Evolutionary conservation across 768 basidiomycete genomes (phyloP), one percentile per base, ranked within the genome.

Genomic region (Tylopilus subfusipes): DNA sequence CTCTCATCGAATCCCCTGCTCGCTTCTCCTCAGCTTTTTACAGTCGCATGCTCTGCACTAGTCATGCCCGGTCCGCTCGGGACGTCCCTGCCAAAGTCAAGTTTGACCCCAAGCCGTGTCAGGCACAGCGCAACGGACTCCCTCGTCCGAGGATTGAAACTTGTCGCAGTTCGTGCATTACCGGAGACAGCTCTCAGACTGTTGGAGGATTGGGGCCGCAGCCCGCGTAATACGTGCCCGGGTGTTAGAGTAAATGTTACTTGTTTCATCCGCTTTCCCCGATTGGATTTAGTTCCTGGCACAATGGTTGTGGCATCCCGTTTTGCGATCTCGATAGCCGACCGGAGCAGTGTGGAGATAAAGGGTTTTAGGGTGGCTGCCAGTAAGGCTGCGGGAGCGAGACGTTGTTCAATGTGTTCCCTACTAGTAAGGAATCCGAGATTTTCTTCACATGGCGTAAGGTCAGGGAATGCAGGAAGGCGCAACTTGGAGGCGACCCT

Each of bases 311-410:
- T 59, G 45, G 69, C 65, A 51, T 75, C 75, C 29, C 54, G 59
- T 54, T 68, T 69, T 22, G 69, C 64, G 21, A 63, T 61, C 29
- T 72, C 71, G 18, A 73, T 48, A 0, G 67, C 77, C 24, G 70
- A 60, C 5, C 60, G 65, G 16, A 76, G 64, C 5, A 78, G 58
- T 11, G 64, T 54, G 36, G 69, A 66, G 21, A 75, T 63, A 24
- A 78, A 59, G 7, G 65, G 65, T 50, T 62, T 68, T 27, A 71
- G 59, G 9, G 63, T 53, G 44, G 69, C 63, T 9, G 76, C 62
- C 45, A 78, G 60, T n/a, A 76, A 31, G 16, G 75, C 76, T 6
- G 66, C 65, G 4, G 76, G 71, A 19, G 71, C 69, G n/a, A 78
- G 61, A 2, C 47, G 46, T 7, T 43, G 61, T 40, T 71, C 72